Evolutionary conservation across 345 rosid genomes (phyloP).

Genomic region (Gossypium anomalum): DNA sequence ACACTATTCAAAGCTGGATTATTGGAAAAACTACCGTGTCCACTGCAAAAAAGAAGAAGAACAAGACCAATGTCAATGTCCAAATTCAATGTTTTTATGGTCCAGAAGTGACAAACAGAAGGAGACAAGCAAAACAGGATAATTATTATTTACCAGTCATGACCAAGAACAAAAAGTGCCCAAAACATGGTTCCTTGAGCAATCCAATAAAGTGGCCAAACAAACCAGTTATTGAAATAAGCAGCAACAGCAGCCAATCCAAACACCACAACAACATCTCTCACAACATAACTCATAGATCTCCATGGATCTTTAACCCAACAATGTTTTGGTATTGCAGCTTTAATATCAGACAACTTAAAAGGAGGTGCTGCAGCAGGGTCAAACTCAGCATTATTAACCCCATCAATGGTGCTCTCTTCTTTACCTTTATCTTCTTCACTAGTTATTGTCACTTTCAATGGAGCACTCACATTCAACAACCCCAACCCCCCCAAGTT

Average conservation of each 20-base stretch:
- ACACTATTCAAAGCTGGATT: slow-evolving; percentile 64
- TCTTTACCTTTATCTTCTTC: slow-evolving; percentile 25
- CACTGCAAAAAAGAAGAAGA: slow-evolving; percentile 41
- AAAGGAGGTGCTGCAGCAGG: slow-evolving; percentile 69
- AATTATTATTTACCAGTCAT: slow-evolving; percentile 59
- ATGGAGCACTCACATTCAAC: slow-evolving; percentile 56
- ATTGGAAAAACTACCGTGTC: slow-evolving; percentile 90
- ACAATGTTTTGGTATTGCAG: slow-evolving; percentile 85
- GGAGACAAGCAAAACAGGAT: not conserved
- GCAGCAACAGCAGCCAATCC: slow-evolving; percentile 80
- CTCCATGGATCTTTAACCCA: slow-evolving; percentile 87
- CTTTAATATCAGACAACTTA: slow-evolving; percentile 62
- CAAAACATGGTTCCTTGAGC: slow-evolving; percentile 97
- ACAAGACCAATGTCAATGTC: slow-evolving; percentile 8
- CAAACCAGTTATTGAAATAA: slow-evolving; percentile 56
- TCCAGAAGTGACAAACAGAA: not conserved
- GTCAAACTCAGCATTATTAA: slow-evolving; percentile 31
- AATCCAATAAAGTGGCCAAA: slow-evolving; percentile 92
- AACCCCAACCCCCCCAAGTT: slow-evolving; percentile 40
- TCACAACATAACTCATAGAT: slow-evolving; percentile 72
- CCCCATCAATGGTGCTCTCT: slow-evolving; percentile 7
- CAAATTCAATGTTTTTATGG: not conserved
- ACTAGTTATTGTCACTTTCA: slow-evolving; percentile 13
- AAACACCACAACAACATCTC: slow-evolving; percentile 63
- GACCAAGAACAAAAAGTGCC: slow-evolving; percentile 97